Conservation (phyloP, 352 stramenopile genomes). For the Phytophthora capsici region DNA sequence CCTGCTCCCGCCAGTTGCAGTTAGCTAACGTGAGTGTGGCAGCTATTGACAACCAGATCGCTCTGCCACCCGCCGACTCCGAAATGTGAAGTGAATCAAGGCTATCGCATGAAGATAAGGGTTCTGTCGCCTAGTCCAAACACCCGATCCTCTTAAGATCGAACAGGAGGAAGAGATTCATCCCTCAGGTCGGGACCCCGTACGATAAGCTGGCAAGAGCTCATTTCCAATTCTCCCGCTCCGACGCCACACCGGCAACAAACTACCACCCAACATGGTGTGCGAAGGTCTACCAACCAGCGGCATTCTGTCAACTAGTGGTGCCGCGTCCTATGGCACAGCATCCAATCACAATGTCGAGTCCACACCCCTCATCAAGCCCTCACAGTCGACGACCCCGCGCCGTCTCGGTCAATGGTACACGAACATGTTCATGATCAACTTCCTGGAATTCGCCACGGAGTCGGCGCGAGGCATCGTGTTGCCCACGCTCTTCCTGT, state of each 20-base stretch:
- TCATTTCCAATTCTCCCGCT: slow-evolving; percentile 25
- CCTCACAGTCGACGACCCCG: slow-evolving; percentile 40
- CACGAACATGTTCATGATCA: slow-evolving; percentile 77
- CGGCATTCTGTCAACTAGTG: slow-evolving; percentile 8
- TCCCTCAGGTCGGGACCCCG: too few relatives aligned
- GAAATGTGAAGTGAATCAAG: too few relatives aligned
- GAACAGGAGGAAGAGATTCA: too few relatives aligned
- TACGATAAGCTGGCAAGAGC: not conserved
- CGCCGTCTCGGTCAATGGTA: slow-evolving; percentile 59
- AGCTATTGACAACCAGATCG: too few relatives aligned
- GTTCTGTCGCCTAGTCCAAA: too few relatives aligned
- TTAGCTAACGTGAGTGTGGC: too few relatives aligned
- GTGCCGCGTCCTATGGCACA: slow-evolving; percentile 19
- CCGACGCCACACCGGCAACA: not conserved
- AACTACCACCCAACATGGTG: slow-evolving; percentile 18
- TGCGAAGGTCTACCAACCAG: slow-evolving; percentile 9
- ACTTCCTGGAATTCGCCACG: slow-evolving; percentile 81
- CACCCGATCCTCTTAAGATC: too few relatives aligned
- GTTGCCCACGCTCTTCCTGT: slow-evolving; percentile 80
- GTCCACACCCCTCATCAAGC: slow-evolving; percentile 38
- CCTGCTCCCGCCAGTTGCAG: too few relatives aligned
- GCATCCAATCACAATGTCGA: slow-evolving; percentile 7
- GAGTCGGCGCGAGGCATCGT: slow-evolving; percentile 76
- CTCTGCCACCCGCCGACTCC: too few relatives aligned
- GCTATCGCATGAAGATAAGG: too few relatives aligned